These are phyloP conservation scores for Boechera stricta DNA, from an alignment of 345 rosid genomes.

Conservation along the genomic window DNA sequence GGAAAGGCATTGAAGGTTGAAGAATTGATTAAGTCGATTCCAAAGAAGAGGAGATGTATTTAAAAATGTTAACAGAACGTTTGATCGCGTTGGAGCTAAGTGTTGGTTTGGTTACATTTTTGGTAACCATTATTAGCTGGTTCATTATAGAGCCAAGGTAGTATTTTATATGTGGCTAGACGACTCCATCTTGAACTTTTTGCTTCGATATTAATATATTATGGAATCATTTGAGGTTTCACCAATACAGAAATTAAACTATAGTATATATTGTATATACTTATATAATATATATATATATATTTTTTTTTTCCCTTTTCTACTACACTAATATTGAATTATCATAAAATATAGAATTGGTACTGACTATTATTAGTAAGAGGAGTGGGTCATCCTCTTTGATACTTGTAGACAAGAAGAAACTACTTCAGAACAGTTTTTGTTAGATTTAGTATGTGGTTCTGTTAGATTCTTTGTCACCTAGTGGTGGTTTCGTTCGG, in stretches of 20 bases:
- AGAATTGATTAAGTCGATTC: too few species aligned
- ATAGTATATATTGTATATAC: too few species aligned
- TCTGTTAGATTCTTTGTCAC: conserved; percentile 37
- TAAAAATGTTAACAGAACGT: too few species aligned
- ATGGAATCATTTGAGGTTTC: background rate
- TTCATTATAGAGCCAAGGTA: too few species aligned
- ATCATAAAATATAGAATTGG: background rate
- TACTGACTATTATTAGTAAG: background rate
- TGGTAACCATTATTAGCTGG: too few species aligned
- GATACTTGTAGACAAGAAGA: conserved; percentile 6
- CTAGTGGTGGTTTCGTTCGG: conserved; percentile 21
- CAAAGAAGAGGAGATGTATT: too few species aligned
- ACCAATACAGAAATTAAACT: background rate
- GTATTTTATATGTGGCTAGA: too few species aligned
- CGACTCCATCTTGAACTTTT: background rate
- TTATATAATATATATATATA: too few species aligned
- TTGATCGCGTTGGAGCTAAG: too few species aligned
- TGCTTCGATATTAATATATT: background rate
- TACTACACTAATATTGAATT: too few species aligned
- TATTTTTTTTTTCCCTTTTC: too few species aligned
- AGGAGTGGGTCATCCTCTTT: conserved; percentile 31
- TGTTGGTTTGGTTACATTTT: too few species aligned
- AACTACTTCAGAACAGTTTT: conserved; percentile 17
- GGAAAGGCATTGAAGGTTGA: background rate
- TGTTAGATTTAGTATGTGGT: conserved; percentile 33